Evolutionary conservation across 768 basidiomycete genomes (phyloP), one percentile per base, ranked within the genome.

Genomic region (Hydnum rufescens): DNA sequence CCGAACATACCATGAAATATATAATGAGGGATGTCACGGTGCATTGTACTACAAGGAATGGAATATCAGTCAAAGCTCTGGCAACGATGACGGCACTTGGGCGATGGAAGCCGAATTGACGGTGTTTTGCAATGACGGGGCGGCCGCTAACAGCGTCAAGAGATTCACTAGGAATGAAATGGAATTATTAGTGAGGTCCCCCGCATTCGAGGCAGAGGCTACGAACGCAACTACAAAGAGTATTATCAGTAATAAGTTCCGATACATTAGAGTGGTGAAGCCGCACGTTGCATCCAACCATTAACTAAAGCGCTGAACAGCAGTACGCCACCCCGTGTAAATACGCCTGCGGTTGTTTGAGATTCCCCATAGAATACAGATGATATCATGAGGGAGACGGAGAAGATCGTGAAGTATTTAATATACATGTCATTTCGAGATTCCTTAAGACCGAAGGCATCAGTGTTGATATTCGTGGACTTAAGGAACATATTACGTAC

Each of bases 291-390:
- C 64, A 55, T 62, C 5, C 23, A 19, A 5, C 48, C 22, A 1
- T 54, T 58, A 39, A 57, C 55, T 54, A 61, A 60, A n/a, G 59
- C 54, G 54, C 64, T 64, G 53, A 66, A 55, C 36, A 67, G 56
- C 51, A 67, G 63, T 56, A 65, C 65, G 58, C 67, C 67, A 44
- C 68, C 68, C 22, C 68, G 65, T 54, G 67, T 67, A 60, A 70
- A 70, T 5, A 66, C 66, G 13, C 68, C 70, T 4, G 63, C 59
- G 19, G 67, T 62, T 1, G 64, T 60, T 32, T 61, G 57, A n/a
- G 68, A 68, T 36, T 69, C 60, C 26, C 62, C 58, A 59, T 64
- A 66, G 63, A 66, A 71, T 47, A 60, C 44, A 4, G 56, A 56
- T 42, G 58, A 58, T 29, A 59, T 43, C 49, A 59, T 60, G 47